Evolutionary conservation across 2,329 filamentous ascomycete species (phyloP), one percentile per base, ranked within the genome.

Genomic region (Cytospora paraplurivora): DNA sequence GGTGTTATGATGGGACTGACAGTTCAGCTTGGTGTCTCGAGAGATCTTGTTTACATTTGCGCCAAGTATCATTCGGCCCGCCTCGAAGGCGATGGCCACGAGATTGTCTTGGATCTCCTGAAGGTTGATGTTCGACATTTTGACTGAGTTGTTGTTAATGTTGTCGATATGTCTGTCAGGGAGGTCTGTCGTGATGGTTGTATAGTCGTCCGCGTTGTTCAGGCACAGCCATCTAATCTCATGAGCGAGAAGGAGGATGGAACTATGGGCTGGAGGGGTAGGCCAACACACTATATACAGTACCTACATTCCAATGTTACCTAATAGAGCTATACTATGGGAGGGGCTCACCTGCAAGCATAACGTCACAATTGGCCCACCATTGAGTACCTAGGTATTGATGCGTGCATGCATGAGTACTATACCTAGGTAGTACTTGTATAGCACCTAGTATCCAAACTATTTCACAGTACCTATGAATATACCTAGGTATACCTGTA

Each of bases 1-100:
- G 21, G n/a, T 21, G 15, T 19, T 35, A 21, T 13, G 4, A 8
- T 12, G 3, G 21, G n/a, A 69, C 76, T 66, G 74, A 87, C 87
- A 88, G 72, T 89, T 90, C 70, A 88, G 79, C 76, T 90, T 90
- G 38, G 82, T 87, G 56, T 80, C 85, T 15, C 80, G 81, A 59
- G 80, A 78, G 50, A 86, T 81, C 68, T 83, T 80, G 52, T 81
- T 81, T 0, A 86, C 85, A 67, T 87, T 86, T 38, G 87, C 86
- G 1, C 78, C 77, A 58, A 86, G 74, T 68, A 89, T 89, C 83
- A 87, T 88, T 62, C 77, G 74, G 68, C 87, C 87, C n/a, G 87
- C 87, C 74, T 85, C 82, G 67, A 84, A 81, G 72, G 87, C 87
- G 62, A 89, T 76, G 57, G 76, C 72, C 69, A 89, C 75, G 67